Base-by-base conservation (phyloP, 768 basidiomycete genomes). In the Boletus fagicola region DNA sequence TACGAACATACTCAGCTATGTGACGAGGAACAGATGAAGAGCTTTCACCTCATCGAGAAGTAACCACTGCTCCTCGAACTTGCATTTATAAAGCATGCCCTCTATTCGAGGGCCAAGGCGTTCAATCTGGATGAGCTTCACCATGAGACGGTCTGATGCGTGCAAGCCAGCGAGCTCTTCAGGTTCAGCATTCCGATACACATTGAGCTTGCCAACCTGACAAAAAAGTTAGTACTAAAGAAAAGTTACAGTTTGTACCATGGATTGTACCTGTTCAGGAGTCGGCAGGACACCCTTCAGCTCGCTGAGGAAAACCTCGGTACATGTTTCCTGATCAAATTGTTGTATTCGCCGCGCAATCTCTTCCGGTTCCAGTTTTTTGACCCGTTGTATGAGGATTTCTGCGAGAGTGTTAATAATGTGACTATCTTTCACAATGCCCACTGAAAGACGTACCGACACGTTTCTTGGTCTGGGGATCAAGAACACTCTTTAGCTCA, bases 61-160 rank as follows among this genome's bases (percentile, higher is more conserved):
- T 10, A 81, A 68, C 83, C 88, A 87, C 30, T 85, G 86, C 67
- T 98, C 95, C 9, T 92, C 89, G 67, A 97, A 98, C 43, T 84
- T 83, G 57, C 85, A 84, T 65, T 88, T 88, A 70, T 94, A 98
- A 35, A 97, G 78, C 97, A 99, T 98, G n/a, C 92, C 88, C 66
- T 96, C 86, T 58, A 98, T 87, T 11, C 97, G 85, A 46, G 92
- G 90, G 11, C 80, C 82, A 11, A 99, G 78, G 36, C 93, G 87
- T 43, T 96, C 85, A 28, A 98, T 94, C 71, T 97, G 93, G 65
- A 98, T 97, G 38, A 98, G 79, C 60, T 95, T 90, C 26, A 99
- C 94, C 92, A 99, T 94, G 47, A 99, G 82, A 33, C 97, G 86
- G 74, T 99, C 97, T 18, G 97, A 90, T 20, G 90, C 87, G 73